Evolutionary conservation across 441 rosid species (phyloP).

Genomic region (Erodium texanum): DNA sequence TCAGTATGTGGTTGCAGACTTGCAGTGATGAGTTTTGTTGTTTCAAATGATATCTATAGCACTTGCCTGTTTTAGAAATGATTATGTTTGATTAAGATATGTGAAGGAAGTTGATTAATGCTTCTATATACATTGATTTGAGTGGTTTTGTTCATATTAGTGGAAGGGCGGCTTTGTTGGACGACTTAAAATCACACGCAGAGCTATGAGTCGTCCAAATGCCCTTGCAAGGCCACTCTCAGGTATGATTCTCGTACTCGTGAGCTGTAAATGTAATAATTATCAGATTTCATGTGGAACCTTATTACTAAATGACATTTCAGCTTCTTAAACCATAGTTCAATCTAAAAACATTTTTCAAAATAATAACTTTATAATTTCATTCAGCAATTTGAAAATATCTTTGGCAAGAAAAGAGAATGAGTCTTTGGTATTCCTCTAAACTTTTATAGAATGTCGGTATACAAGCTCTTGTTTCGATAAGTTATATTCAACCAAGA

Average conservation of each 20-base stretch:
- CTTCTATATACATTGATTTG: not conserved
- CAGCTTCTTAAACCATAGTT: not conserved
- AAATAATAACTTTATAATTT: too few relatives aligned
- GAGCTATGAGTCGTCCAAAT: conserved; percentile 12
- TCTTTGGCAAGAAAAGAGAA: too few relatives aligned
- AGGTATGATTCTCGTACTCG: conserved; percentile 10
- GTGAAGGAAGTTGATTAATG: not conserved
- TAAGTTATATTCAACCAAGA: not conserved
- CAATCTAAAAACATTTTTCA: not conserved
- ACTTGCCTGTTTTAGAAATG: not conserved
- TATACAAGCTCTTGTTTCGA: not conserved
- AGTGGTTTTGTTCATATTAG: not conserved
- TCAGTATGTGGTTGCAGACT: too few relatives aligned
- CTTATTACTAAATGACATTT: too few relatives aligned
- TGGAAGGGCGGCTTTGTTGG: conserved; percentile 12
- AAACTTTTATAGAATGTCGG: not conserved
- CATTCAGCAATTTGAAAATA: not conserved
- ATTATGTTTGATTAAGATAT: not conserved
- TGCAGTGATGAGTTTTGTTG: too few relatives aligned
- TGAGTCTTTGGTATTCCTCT: too few relatives aligned
- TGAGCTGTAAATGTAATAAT: not conserved
- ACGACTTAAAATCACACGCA: conserved; percentile 6
- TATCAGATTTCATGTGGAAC: not conserved
- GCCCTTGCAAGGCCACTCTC: conserved; percentile 12
- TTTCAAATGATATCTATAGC: not conserved